Conservation (phyloP, 352 stramenopile genomes). For the Phytophthora vignae region DNA sequence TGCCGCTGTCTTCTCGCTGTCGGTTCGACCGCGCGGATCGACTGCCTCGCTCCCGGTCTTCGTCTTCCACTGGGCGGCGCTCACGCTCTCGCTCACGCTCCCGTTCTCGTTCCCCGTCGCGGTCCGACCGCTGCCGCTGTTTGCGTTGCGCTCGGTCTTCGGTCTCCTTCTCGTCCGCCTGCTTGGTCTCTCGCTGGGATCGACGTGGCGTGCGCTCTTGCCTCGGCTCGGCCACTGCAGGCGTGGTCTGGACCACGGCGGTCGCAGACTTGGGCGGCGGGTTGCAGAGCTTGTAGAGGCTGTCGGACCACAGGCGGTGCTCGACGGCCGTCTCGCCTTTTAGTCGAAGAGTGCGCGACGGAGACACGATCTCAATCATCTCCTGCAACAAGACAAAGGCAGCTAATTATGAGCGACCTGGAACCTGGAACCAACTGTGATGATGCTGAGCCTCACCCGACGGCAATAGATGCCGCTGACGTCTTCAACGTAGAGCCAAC, state of each 20-base stretch:
- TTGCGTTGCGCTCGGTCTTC: conserved; percentile 28
- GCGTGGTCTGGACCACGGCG: conserved; percentile 9
- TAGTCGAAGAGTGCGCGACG: conserved; percentile 72
- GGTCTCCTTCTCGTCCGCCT: conserved; percentile 22
- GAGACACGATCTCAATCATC: conserved; percentile 86
- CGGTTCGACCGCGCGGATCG: conserved; percentile 17
- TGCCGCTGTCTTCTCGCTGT: conserved; percentile 20
- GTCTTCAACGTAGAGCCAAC: conserved; percentile 85
- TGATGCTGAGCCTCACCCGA: conserved; percentile 41
- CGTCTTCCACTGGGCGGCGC: conserved; percentile 1
- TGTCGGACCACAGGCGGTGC: conserved; percentile 84
- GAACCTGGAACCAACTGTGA: not conserved
- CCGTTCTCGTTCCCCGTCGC: conserved; percentile 12
- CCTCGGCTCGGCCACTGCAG: conserved; percentile 17
- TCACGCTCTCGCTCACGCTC: conserved; percentile 18
- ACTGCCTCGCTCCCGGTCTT: conserved; percentile 14
- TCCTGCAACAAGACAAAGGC: conserved; percentile 46
- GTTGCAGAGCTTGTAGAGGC: conserved; percentile 78
- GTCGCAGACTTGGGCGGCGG: conserved; percentile 33
- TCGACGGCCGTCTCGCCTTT: conserved; percentile 84
- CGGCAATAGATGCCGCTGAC: conserved; percentile 78
- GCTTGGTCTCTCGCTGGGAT: conserved; percentile 23
- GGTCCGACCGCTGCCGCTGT: conserved; percentile 17
- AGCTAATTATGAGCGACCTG: not conserved
- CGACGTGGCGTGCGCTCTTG: conserved; percentile 13